phyloP scores from a whole-genome alignment of 768 basidiomycete genomes.

The Auricularia heimuer region DNA sequence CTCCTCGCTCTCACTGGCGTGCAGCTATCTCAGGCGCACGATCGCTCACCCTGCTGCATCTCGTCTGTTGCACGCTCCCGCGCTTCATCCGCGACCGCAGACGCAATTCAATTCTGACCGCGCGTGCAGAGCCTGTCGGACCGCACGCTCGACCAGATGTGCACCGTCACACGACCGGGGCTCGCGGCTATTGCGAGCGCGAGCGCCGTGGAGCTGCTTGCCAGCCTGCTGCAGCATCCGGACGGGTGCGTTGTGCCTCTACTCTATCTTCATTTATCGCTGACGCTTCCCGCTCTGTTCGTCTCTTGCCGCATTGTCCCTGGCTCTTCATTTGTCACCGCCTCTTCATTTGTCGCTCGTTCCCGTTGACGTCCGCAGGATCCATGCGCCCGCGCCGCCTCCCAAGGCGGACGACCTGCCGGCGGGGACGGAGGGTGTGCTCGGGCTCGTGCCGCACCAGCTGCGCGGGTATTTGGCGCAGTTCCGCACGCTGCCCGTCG shows the following conservation, averaged over 20 bases:
- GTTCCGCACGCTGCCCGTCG: slow-evolving; percentile 75
- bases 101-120: background rate
- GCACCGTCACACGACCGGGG: slow-evolving; percentile 93
- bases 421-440: slow-evolving; percentile 37
- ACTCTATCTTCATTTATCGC: too few relatives aligned
- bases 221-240: slow-evolving; percentile 83
- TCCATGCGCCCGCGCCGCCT: slow-evolving; percentile 64
- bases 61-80: background rate
- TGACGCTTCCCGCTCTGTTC: too few relatives aligned
- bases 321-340: too few relatives aligned
- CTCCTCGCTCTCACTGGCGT: too few relatives aligned
- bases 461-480: slow-evolving; percentile 82
- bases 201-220: slow-evolving; percentile 85
- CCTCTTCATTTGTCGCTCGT: background rate
- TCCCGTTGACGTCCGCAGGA: slow-evolving; percentile 18
- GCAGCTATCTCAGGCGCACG: too few relatives aligned
- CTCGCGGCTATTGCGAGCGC: slow-evolving; percentile 88
- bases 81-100: too few relatives aligned
- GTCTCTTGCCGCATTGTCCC: too few relatives aligned
- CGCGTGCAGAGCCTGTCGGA: slow-evolving; percentile 58
- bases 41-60: too few relatives aligned
- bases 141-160: slow-evolving; percentile 96
- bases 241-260: slow-evolving; percentile 45
- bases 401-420: slow-evolving; percentile 22
- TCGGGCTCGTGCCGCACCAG: slow-evolving; percentile 90